Conservation (phyloP, 768 basidiomycete species). For the Rhizopogon roseolus region DNA sequence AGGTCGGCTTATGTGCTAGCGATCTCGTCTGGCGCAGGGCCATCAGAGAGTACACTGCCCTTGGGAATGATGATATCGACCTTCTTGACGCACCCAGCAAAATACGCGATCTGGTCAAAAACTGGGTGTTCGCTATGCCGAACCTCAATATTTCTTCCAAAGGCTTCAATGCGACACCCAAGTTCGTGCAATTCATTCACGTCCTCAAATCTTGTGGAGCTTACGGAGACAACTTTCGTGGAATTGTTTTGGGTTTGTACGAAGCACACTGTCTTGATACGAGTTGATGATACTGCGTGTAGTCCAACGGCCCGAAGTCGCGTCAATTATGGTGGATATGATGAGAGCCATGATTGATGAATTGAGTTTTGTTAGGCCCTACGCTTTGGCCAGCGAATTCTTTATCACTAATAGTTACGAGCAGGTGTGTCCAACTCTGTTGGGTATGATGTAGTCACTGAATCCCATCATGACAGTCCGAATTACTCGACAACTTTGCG, state of each 20-base stretch:
- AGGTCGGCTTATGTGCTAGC: slow-evolving; percentile 65
- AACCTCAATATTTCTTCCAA: slow-evolving; percentile 51
- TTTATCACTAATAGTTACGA: slow-evolving; percentile 26
- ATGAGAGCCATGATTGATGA: slow-evolving; percentile 49
- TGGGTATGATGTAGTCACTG: slow-evolving; percentile 3
- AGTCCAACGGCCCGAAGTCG: slow-evolving; percentile 55
- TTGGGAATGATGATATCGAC: slow-evolving; percentile 33
- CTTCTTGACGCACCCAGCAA: slow-evolving; percentile 17
- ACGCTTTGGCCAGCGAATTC: slow-evolving; percentile 38
- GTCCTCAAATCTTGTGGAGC: slow-evolving; percentile 50
- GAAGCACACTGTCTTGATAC: not conserved
- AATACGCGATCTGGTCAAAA: slow-evolving; percentile 40
- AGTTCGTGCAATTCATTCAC: slow-evolving; percentile 58
- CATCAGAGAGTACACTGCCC: slow-evolving; percentile 32
- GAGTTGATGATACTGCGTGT: slow-evolving; percentile 4
- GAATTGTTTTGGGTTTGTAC: slow-evolving; percentile 54
- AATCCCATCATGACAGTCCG: slow-evolving; percentile 33
- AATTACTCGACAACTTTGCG: slow-evolving; percentile 41
- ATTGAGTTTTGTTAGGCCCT: slow-evolving; percentile 51
- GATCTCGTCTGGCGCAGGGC: slow-evolving; percentile 67
- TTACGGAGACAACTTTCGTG: slow-evolving; percentile 57
- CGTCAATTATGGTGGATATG: slow-evolving; percentile 54
- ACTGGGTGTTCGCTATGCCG: slow-evolving; percentile 63
- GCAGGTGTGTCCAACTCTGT: slow-evolving; percentile 22
- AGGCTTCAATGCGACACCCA: slow-evolving; percentile 65